These are phyloP conservation scores for Verticillium nonalfalfae DNA, from an alignment of 2,329 filamentous ascomycete species.

Conservation along the genomic window DNA sequence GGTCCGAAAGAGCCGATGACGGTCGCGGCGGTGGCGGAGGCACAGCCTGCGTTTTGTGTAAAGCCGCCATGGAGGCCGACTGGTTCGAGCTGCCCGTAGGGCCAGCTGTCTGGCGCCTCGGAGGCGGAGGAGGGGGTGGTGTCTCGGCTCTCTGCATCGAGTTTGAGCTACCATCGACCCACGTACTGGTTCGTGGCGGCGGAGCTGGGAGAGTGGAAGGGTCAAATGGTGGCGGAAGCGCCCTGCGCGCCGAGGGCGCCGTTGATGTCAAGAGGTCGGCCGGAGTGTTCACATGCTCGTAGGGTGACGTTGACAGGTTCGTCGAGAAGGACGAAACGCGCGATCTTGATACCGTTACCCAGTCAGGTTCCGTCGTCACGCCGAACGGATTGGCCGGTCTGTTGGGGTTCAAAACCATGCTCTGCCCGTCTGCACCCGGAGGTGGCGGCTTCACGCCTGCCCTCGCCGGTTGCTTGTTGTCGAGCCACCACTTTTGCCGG, in stretches of 20 bases:
- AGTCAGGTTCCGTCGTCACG: conserved; percentile 70
- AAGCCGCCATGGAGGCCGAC: background rate
- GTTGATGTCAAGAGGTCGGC: conserved; percentile 36
- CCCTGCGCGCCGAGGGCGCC: conserved; percentile 38
- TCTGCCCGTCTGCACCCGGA: conserved; percentile 34
- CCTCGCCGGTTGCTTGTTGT: conserved; percentile 67
- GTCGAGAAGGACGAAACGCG: conserved; percentile 43
- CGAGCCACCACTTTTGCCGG: conserved; percentile 64
- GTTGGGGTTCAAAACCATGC: conserved; percentile 63
- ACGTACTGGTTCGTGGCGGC: conserved; percentile 34
- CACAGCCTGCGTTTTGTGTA: conserved; percentile 17
- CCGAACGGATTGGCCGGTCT: conserved; percentile 79
- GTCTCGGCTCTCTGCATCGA: conserved; percentile 21
- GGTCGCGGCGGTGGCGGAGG: conserved; percentile 21
- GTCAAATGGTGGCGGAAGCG: conserved; percentile 46
- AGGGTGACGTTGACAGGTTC: conserved; percentile 53
- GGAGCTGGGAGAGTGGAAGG: conserved; percentile 37
- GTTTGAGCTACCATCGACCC: conserved; percentile 27
- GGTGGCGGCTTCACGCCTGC: conserved; percentile 63
- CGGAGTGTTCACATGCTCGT: conserved; percentile 50
- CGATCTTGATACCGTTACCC: conserved; percentile 61
- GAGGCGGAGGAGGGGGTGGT: conserved; percentile 39
- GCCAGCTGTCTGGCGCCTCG: conserved; percentile 29
- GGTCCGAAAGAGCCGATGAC: conserved; percentile 26
- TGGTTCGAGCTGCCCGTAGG: background rate